A percentile compares a stretch with the other conserved stretches of the same genome.
Evolutionary conservation across 1,284 basidiomycete genomes (phyloP).

Genomic region (Leccinum subrobustum): DNA sequence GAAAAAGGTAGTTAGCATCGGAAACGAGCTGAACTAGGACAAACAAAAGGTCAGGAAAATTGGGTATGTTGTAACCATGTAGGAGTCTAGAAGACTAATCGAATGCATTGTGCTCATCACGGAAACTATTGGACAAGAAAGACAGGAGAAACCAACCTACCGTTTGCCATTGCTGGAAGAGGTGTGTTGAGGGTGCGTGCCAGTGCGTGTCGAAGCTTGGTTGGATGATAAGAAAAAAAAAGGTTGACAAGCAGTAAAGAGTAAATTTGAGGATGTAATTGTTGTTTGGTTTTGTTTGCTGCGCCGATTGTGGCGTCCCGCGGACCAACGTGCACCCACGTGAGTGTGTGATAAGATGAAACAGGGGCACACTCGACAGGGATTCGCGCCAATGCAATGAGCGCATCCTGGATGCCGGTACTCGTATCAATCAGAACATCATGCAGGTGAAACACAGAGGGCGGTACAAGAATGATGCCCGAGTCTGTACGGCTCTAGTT

Average conservation of each 20-base stretch:
- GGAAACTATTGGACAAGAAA: conserved; percentile 10
- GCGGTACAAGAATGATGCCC: conserved; percentile 20
- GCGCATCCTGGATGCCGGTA: background rate
- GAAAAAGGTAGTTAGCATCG: conserved; percentile 12
- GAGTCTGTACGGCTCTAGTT: conserved; percentile 17
- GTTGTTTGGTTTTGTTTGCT: conserved; percentile 19
- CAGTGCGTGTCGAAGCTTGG: background rate
- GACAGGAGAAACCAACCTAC: conserved; percentile 43
- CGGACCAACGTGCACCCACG: conserved; percentile 1
- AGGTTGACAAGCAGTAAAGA: background rate
- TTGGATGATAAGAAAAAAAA: conserved; percentile 2
- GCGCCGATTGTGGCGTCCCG: conserved; percentile 7
- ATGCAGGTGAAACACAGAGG: conserved; percentile 1
- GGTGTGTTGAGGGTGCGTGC: background rate
- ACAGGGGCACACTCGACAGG: background rate
- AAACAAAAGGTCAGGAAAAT: conserved; percentile 36
- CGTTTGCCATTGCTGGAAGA: conserved; percentile 36
- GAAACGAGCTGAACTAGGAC: conserved; percentile 1
- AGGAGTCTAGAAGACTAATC: conserved; percentile 86
- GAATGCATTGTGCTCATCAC: conserved; percentile 60
- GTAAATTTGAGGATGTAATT: background rate
- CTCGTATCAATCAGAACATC: conserved; percentile 1
- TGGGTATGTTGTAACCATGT: conserved; percentile 31
- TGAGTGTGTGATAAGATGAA: conserved; percentile 5
- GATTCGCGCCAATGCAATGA: conserved; percentile 6